Evolutionary conservation across 2,329 filamentous ascomycete genomes (phyloP), one percentile per base, ranked within the genome.

Genomic region (Pleoardoris graminearum): DNA sequence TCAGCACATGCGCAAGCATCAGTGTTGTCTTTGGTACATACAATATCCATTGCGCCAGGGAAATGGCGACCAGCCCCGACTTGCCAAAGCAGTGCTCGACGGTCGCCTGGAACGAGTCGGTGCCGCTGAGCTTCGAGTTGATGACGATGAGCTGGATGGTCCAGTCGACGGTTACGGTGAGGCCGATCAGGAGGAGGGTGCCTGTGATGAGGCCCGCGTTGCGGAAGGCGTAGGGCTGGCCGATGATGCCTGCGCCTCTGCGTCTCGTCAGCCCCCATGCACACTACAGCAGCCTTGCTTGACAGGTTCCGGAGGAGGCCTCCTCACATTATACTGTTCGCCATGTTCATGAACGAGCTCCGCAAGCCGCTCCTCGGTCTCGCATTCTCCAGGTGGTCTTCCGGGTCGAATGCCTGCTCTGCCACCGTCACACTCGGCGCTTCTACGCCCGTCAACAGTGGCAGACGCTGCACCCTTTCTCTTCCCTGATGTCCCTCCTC

Each of bases 341-440:
- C 93, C 94, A 99, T 99, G 76, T 99, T 99, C 91, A 97, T 96
- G 63, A 99, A 97, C 3, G 94, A 93, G 70, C 88, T 90, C 57
- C 83, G 81, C 76, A 97, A 82, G 4, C 89, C 88, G 52, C 90
- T 96, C 76, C 93, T 93, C 41, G 93, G 91, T 51, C 92, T 82
- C 17, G 83, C 80, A 57, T 74, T 79, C 61, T 85, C 83, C 51
- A 86, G 69, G 53, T 84, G 75, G 46, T 86, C 82, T 61, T 85
- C 82, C 0, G 82, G 78, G 50, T 83, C 80, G 53, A 82, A 75
- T 2, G 75, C 65, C 50, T 84, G 80, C 22, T 78, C 78, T 75
- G 80, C 90, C 42, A 96, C 76, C 10, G 90, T 86, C 41, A 89
- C 82, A 55, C 88, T 89, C 1, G 92, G 91, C 0, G 90, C 90